A percentile compares a stretch with the other conserved stretches of the same genome.
These are phyloP conservation scores for Beauveria caledonica DNA, from an alignment of 2,329 filamentous ascomycete species.

Conservation along the genomic window DNA sequence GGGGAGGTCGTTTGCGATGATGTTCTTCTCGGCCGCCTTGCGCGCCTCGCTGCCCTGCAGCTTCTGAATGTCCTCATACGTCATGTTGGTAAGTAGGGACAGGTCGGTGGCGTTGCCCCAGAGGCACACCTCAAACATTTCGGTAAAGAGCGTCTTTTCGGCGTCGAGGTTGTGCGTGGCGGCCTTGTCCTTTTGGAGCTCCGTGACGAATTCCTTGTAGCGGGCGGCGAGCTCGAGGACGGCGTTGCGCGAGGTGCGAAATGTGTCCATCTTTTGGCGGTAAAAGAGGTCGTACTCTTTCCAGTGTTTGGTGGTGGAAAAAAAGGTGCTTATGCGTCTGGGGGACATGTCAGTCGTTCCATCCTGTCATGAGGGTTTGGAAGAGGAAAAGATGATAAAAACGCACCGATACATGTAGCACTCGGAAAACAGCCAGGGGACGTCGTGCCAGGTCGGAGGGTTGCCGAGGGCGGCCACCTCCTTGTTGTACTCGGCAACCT, in stretches of 20 bases:
- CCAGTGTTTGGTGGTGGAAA: constrained; percentile 73
- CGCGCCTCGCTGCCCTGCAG: constrained; percentile 82
- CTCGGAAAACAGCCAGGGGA: constrained; percentile 84
- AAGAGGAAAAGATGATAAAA: background rate
- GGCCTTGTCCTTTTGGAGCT: constrained; percentile 50
- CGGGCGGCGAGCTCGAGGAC: constrained; percentile 73
- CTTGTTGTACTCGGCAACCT: constrained; percentile 76
- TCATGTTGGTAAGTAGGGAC: constrained; percentile 79
- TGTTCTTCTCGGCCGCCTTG: constrained; percentile 83
- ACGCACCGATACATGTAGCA: constrained; percentile 69
- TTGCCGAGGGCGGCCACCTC: constrained; percentile 68
- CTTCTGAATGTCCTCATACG: constrained; percentile 95
- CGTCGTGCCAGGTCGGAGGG: constrained; percentile 67
- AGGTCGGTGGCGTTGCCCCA: constrained; percentile 97
- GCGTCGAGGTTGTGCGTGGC: constrained; percentile 53
- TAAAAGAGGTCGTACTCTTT: constrained; percentile 84
- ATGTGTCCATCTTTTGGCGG: constrained; percentile 83
- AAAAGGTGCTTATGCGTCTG: constrained; percentile 69
- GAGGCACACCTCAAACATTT: constrained; percentile 94
- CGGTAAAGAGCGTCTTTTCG: constrained; percentile 71
- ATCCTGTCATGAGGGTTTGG: too few species aligned
- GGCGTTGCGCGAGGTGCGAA: constrained; percentile 82
- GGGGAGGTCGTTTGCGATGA: constrained; percentile 77
- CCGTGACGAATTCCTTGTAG: constrained; percentile 64
- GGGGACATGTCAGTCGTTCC: constrained; percentile 14